Evolutionary conservation across 495 filamentous ascomycete genomes (phyloP).

Genomic region (Glonium stellatum): DNA sequence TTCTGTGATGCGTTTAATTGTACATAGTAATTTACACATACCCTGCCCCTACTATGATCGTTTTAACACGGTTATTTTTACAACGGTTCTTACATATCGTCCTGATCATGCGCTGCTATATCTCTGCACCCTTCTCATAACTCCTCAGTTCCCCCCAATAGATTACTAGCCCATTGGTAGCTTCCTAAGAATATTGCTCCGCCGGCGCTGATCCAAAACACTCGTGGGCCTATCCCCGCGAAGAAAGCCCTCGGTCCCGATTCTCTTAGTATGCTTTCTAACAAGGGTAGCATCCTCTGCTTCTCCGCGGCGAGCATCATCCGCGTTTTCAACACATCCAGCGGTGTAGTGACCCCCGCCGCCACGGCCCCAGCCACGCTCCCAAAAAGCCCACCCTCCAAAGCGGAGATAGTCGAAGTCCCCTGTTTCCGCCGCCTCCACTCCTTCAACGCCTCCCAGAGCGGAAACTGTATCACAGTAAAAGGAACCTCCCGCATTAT

Average conservation of each 20-base stretch:
- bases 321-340: conserved; percentile 94
- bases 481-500: conserved; percentile 95
- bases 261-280: conserved; percentile 60
- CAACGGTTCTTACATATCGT: not conserved
- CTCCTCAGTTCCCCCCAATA: conserved; percentile 42
- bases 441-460: conserved; percentile 90
- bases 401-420: conserved; percentile 51
- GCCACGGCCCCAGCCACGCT: conserved; percentile 77
- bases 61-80: not conserved
- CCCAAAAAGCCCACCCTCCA: conserved; percentile 81
- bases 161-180: conserved; percentile 85
- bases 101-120: not conserved
- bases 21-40: conserved; percentile 24
- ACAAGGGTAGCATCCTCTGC: conserved; percentile 50
- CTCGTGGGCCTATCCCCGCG: conserved; percentile 76
- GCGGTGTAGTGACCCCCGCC: conserved; percentile 80
- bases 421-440: conserved; percentile 31
- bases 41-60: not conserved
- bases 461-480: conserved; percentile 90
- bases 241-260: conserved; percentile 74
- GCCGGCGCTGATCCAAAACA: conserved; percentile 90
- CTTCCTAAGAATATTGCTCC: conserved; percentile 93
- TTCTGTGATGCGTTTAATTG: conserved; percentile 4
- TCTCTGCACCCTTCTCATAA: not conserved
- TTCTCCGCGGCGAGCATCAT: conserved; percentile 75